phyloP scores from a whole-genome alignment of 2,329 filamentous ascomycete genomes.

The Aspergillus sp. region DNA sequence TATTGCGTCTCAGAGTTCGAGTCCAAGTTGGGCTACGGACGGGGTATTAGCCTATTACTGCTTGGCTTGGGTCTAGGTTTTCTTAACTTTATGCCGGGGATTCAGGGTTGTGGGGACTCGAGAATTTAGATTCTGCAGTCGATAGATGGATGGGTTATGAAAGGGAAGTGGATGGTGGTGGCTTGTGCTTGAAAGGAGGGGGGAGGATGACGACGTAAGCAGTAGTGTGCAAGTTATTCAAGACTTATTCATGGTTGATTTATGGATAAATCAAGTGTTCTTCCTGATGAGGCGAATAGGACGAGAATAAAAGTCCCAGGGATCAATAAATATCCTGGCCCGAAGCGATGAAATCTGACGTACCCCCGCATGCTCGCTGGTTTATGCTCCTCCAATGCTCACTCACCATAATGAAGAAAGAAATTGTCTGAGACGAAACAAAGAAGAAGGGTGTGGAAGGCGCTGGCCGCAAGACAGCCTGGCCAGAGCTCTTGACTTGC shows the following conservation, averaged over 20 bases:
- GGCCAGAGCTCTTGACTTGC: not conserved
- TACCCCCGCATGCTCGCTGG: constrained; percentile 8
- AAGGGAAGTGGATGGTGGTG: not conserved
- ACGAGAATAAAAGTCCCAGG: not conserved
- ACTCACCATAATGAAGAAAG: not conserved
- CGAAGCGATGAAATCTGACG: not conserved
- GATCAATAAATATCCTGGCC: not conserved
- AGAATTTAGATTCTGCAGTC: too few species aligned
- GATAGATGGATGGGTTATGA: too few species aligned
- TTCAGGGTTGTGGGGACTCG: not conserved
- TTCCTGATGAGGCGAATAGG: not conserved
- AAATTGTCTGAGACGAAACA: not conserved
- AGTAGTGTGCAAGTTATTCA: not conserved
- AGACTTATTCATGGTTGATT: not conserved
- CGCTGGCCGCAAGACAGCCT: not conserved
- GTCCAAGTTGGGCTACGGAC: not conserved
- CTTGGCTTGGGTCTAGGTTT: not conserved
- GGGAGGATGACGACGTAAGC: not conserved
- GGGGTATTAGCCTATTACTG: not conserved
- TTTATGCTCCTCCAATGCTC: not conserved
- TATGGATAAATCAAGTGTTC: not conserved
- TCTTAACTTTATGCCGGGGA: not conserved
- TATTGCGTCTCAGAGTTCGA: not conserved
- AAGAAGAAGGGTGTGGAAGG: not conserved
- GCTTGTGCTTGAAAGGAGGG: not conserved